Conservation (phyloP, 441 rosid species). For the Macaranga tanarius region DNA sequence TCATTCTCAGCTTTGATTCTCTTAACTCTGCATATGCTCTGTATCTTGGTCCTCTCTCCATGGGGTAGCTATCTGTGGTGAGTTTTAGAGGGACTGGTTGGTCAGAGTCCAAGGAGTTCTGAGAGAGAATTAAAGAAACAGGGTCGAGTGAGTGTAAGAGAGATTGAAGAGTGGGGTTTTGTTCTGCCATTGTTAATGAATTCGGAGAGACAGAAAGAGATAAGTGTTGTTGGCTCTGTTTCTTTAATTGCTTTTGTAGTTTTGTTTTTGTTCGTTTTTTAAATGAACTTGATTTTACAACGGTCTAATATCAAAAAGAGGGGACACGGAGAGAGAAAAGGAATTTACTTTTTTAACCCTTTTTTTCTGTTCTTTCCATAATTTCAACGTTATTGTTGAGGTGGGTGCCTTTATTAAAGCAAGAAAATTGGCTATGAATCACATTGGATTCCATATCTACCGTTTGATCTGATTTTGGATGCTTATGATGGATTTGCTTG, state of each 20-base stretch:
- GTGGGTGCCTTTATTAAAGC: slow-evolving; percentile 23
- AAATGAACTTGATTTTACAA: slow-evolving; percentile 32
- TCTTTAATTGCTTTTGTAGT: slow-evolving; percentile 2
- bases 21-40: slow-evolving; percentile 61
- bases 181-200: slow-evolving; percentile 38
- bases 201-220: background rate
- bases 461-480: slow-evolving; percentile 5
- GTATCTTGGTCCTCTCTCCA: slow-evolving; percentile 83
- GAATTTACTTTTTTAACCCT: background rate
- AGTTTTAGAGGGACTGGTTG: slow-evolving; percentile 48
- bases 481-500: background rate
- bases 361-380: background rate
- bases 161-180: slow-evolving; percentile 35
- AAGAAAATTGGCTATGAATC: background rate
- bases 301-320: slow-evolving; percentile 41
- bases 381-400: slow-evolving; percentile 27
- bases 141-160: slow-evolving; percentile 45
- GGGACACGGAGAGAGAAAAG: background rate
- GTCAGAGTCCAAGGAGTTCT: slow-evolving; percentile 35
- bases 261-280: background rate
- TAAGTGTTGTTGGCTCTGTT: background rate
- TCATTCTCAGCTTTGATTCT: slow-evolving; percentile 58
- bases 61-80: slow-evolving; percentile 36
- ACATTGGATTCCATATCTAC: slow-evolving; percentile 24
- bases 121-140: slow-evolving; percentile 57